These are phyloP conservation scores for Setomelanomma holmii DNA, from an alignment of 2,329 filamentous ascomycete genomes.

Conservation along the genomic window DNA sequence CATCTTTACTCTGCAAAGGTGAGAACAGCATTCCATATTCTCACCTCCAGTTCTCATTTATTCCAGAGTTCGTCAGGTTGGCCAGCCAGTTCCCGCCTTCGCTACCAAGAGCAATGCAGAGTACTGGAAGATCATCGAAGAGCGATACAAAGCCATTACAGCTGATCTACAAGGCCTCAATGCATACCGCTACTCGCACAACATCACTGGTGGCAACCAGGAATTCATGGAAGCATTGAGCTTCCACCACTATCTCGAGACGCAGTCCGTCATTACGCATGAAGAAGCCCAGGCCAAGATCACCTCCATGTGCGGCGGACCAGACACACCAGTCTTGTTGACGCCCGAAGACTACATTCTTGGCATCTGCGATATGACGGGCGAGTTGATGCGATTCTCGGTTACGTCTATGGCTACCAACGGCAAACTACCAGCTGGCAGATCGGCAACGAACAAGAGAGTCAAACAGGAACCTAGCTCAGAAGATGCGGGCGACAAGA, in stretches of 20 bases:
- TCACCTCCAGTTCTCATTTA: conserved; percentile 8
- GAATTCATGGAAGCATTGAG: conserved; percentile 93
- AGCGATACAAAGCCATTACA: conserved; percentile 71
- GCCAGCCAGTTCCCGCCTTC: conserved; percentile 68
- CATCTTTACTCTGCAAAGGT: conserved; percentile 87
- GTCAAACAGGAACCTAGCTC: conserved; percentile 21
- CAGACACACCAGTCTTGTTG: conserved; percentile 63
- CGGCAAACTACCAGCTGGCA: conserved; percentile 59
- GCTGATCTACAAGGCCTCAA: conserved; percentile 80
- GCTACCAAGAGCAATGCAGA: conserved; percentile 74
- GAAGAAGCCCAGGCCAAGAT: conserved; percentile 61
- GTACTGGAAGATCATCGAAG: conserved; percentile 74
- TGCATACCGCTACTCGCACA: conserved; percentile 78
- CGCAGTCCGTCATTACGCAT: conserved; percentile 75
- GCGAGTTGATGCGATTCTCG: conserved; percentile 96
- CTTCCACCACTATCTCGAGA: conserved; percentile 85
- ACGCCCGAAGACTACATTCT: conserved; percentile 87
- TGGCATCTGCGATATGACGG: conserved; percentile 91
- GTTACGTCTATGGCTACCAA: conserved; percentile 85
- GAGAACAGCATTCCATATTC: background rate
- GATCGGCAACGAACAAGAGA: conserved; percentile 46
- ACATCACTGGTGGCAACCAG: conserved; percentile 82
- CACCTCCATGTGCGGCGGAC: conserved; percentile 45
- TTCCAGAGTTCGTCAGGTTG: conserved; percentile 66
- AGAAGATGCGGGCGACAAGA: conserved; percentile 34